Conservation (phyloP, 148 eudicot species). For the Fagopyrum homotropicum region DNA sequence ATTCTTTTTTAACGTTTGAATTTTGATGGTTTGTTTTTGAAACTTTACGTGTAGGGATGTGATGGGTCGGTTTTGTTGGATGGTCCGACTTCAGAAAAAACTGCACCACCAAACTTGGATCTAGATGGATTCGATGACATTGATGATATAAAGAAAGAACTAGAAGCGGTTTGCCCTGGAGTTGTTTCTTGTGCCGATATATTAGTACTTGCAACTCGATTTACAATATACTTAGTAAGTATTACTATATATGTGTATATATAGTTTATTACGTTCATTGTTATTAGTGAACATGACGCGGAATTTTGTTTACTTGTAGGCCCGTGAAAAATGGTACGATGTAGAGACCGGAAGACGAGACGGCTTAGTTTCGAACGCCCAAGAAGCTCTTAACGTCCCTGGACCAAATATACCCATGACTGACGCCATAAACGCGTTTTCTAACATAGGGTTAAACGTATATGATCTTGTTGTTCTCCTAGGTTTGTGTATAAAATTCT, state of each 20-base stretch:
- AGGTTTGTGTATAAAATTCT: slow-evolving; percentile 11
- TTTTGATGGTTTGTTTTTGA: background rate
- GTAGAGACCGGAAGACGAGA: slow-evolving; percentile 59
- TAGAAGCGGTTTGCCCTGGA: slow-evolving; percentile 71
- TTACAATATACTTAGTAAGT: slow-evolving; percentile 53
- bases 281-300: too few relatives aligned
- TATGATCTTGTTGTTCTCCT: slow-evolving; percentile 30
- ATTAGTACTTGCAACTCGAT: slow-evolving; percentile 67
- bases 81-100: slow-evolving; percentile 59
- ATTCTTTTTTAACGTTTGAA: background rate
- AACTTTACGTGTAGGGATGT: slow-evolving; percentile 43
- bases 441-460: slow-evolving; percentile 23
- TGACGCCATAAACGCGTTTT: slow-evolving; percentile 20
- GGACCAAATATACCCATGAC: slow-evolving; percentile 24
- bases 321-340: slow-evolving; percentile 38
- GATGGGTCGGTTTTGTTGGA: slow-evolving; percentile 78
- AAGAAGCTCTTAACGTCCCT: slow-evolving; percentile 26
- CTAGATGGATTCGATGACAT: slow-evolving; percentile 80
- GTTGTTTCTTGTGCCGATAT: slow-evolving; percentile 85
- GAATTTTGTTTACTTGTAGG: slow-evolving; percentile 20
- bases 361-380: slow-evolving; percentile 29
- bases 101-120: slow-evolving; percentile 55
- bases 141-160: slow-evolving; percentile 63
- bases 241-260: background rate
- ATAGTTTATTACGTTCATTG: background rate